Evolutionary conservation across 106 monocot species (phyloP).

Genomic region (Cymbidium sinense): DNA sequence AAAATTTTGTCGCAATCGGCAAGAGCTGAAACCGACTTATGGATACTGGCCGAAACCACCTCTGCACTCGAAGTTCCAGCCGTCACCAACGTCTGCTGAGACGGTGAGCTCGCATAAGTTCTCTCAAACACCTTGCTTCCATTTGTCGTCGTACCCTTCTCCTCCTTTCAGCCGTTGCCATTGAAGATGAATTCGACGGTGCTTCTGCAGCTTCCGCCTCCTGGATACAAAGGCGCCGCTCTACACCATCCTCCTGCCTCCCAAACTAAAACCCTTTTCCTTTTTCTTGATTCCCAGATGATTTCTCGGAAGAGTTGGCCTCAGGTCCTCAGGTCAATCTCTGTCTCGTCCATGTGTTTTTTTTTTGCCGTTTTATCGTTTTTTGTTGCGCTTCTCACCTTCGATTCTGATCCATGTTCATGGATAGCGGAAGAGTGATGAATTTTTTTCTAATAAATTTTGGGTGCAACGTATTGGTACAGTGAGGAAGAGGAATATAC

Average conservation of each 20-base stretch:
- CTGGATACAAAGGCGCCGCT: not conserved
- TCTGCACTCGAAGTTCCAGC: too few species aligned
- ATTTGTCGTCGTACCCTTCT: not conserved
- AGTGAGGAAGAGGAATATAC: not conserved
- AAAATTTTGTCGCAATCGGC: too few species aligned
- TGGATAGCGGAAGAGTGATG: not conserved
- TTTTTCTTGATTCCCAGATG: not conserved
- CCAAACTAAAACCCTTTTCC: not conserved
- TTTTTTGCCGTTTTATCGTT: not conserved
- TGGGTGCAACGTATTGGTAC: not conserved
- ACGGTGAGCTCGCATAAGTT: not conserved
- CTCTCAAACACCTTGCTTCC: not conserved
- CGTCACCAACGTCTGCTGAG: not conserved
- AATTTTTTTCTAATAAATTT: not conserved
- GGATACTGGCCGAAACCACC: too few species aligned
- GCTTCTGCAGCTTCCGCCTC: constrained; percentile 1
- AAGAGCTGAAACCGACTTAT: too few species aligned
- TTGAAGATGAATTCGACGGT: constrained; percentile 1
- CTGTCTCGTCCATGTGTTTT: too few species aligned
- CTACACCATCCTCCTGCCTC: not conserved
- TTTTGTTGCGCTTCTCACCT: not conserved
- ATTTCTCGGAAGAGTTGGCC: not conserved
- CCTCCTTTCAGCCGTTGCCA: not conserved
- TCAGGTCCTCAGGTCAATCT: not conserved
- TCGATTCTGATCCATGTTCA: not conserved